Evolutionary conservation across 164 flowering plant species (phyloP), one percentile per base, ranked within the genome.

Genomic region (Piper betle): DNA sequence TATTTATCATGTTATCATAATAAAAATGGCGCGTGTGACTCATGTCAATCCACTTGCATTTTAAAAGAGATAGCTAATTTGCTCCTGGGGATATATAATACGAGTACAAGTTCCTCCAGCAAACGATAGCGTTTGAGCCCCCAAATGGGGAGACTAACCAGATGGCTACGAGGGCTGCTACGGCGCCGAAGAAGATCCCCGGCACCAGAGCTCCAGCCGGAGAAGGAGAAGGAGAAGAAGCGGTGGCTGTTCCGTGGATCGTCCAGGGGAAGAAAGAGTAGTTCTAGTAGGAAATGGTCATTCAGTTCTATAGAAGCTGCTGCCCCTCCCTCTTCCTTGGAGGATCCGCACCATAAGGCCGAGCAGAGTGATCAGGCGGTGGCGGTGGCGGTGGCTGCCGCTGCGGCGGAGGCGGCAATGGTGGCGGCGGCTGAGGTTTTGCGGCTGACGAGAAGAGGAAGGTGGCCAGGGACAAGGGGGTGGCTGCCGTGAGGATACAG

Each of bases 371-470:
- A 79, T 77, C 97, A 85, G 64, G 97, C 97, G 46, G 82, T 90
- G 64, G 97, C 97, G 46, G 82, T 90, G 7, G 97, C 97, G 0
- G 84, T 95, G 0, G 97, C 97, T 9, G 85, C 97, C 0, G 95
- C 92, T 0, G 93, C 91, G 0, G 91, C 95, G 2, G 93, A 90
- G 71, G 96, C 91, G 0, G 97, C 95, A 0, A 78, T 86, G 1
- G 88, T 88, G 0, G 91, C 96, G 0, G 96, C 93, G 0, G 97
- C 84, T 0, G 93, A 80, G 65, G 97, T 88, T 0, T 89, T 88
- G 17, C 69, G 81, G 59, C 75, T 91, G 38, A 91, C 91, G 6
- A 76, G 77, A 53, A 63, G 78, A 5, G 75, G 16, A 41, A 79
- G 2, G 52, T 74, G 1, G 68, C 66, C 12, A 66, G 65, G 54